Base-by-base conservation (phyloP, 1,139 yeast species). In the Suhomyces chickasaworum region DNA sequence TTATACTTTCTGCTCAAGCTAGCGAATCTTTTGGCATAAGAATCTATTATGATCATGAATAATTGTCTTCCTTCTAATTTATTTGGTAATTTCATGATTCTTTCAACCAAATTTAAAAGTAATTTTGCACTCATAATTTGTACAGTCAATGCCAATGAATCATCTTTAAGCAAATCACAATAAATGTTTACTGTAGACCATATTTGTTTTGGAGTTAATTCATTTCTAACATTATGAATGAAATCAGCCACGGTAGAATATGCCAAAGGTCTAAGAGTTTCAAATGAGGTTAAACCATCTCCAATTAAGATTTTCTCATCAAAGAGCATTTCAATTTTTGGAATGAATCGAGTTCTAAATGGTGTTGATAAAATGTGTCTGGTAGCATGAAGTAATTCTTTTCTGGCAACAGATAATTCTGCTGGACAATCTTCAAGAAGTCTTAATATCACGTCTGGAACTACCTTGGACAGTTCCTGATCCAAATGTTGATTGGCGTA, bases 41-140 rank as follows among this genome's bases (percentile, higher is more conserved):
- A 86, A 58, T 89, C 93, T 44, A 95, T 83, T 53, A 93, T 90
- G 27, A 85, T 73, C 80, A 89, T 81, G 59, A 86, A 80, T 44
- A 91, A 71, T 63, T 88, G 95, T 57, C 97, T 78, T 4, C 97
- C 95, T 55, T 93, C 96, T 18, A 82, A 77, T 54, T 88, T 86
- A 57, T 86, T 86, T 8, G 91, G 93, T 55, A 91, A 68, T 58
- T 87, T 87, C 81, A 88, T 78, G 37, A 95, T 87, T 44, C 96
- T 75, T 57, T 95, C 99, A 22, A 93, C 95, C 56, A 95, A 73
- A 63, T 93, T 95, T 53, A 93, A 69, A 31, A 95, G 69, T 31
- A 95, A 73, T 65, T 91, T 93, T 4, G 98, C 97, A 69, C 97
- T 89, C 98, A 93, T 90, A 17, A 93, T 89, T 64, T 95, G 99